Conservation (phyloP, 1,139 yeast species). For the Hanseniaspora gamundiae region DNA sequence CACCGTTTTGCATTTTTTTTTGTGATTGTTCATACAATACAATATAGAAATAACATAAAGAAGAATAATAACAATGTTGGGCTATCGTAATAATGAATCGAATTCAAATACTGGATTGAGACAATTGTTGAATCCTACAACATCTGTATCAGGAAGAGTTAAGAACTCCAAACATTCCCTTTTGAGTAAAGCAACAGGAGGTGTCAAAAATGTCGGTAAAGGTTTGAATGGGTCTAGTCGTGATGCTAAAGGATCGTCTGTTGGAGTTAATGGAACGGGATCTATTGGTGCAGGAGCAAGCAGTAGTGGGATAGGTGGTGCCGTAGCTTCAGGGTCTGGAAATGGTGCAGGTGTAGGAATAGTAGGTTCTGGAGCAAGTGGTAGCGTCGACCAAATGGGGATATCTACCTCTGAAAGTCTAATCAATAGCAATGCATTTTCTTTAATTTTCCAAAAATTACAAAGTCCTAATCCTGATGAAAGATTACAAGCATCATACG, state of each 20-base stretch:
- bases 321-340: slow-evolving; percentile 11
- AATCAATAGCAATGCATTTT: slow-evolving; percentile 18
- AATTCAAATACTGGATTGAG: too few relatives aligned
- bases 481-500: slow-evolving; percentile 48
- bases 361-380: slow-evolving; percentile 13
- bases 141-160: too few relatives aligned
- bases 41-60: too few relatives aligned
- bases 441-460: slow-evolving; percentile 20
- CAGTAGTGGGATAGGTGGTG: slow-evolving; percentile 12
- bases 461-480: slow-evolving; percentile 31
- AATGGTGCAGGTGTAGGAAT: slow-evolving; percentile 12
- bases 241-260: neutral
- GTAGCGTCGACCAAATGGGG: slow-evolving; percentile 14
- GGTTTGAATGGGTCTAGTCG: slow-evolving; percentile 2
- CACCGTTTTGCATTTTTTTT: too few relatives aligned
- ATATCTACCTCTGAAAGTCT: slow-evolving; percentile 16
- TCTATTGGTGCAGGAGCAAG: neutral
- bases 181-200: neutral
- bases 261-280: neutral
- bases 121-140: too few relatives aligned
- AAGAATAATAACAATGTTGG: too few relatives aligned
- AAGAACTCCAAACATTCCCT: too few relatives aligned
- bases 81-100: too few relatives aligned
- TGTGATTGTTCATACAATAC: too few relatives aligned
- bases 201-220: slow-evolving; percentile 1